phyloP scores from a whole-genome alignment of 208 protist genomes.

The Crithidia bombi region DNA sequence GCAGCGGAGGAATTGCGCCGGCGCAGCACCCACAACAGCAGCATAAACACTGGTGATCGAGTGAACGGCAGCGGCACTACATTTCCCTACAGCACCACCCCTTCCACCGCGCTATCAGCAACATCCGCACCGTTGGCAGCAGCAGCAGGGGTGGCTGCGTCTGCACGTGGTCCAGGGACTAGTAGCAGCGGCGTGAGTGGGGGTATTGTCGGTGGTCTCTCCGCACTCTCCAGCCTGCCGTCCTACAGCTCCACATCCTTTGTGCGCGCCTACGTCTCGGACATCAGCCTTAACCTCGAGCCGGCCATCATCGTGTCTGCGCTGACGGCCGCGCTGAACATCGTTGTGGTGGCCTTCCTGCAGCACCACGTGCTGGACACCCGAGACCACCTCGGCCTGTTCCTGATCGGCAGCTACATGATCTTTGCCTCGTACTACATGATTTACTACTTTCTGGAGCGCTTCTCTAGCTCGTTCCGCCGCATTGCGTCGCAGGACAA shows the following conservation, averaged over 20 bases:
- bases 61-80: neutral
- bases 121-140: no score
- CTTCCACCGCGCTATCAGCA: neutral
- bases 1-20: neutral
- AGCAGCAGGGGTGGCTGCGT: no score
- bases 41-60: neutral
- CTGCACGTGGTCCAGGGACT: no score
- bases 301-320: constrained; percentile 74
- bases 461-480: constrained; percentile 74
- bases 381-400: constrained; percentile 85
- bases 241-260: constrained; percentile 84
- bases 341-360: constrained; percentile 74
- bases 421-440: constrained; percentile 90
- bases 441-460: constrained; percentile 89
- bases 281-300: constrained; percentile 67
- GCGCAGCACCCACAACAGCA: neutral
- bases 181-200: neutral
- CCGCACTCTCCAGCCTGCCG: constrained; percentile 46
- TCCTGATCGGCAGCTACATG: constrained; percentile 88
- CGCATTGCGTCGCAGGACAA: constrained; percentile 87
- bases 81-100: neutral
- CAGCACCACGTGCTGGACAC: constrained; percentile 87
- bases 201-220: constrained; percentile 15
- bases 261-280: constrained; percentile 83
- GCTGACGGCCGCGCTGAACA: constrained; percentile 71